Conservation (phyloP, 495 filamentous ascomycete genomes). For the Cladorrhinum samala region DNA sequence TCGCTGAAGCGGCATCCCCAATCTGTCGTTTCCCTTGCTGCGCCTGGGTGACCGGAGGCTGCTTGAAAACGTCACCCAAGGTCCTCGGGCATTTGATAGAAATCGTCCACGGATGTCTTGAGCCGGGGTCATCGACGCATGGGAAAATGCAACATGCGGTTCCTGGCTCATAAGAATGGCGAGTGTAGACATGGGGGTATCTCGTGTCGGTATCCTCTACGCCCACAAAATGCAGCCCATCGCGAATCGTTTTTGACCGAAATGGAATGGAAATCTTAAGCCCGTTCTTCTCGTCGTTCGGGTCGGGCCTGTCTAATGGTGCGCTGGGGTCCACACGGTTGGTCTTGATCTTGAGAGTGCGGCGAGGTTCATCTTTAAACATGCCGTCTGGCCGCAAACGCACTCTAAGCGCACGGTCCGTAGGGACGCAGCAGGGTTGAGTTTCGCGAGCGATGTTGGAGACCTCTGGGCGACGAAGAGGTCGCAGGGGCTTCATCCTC, state of each 20-base stretch:
- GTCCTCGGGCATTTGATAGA: conserved; percentile 79
- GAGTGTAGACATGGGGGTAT: conserved; percentile 89
- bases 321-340: conserved; percentile 24
- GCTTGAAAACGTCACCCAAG: conserved; percentile 71
- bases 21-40: conserved; percentile 30
- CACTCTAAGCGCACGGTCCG: conserved; percentile 37
- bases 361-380: conserved; percentile 28
- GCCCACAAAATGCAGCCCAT: conserved; percentile 89
- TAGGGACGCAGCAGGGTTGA: conserved; percentile 35
- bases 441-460: conserved; percentile 33
- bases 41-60: conserved; percentile 26
- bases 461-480: conserved; percentile 42
- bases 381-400: conserved; percentile 30
- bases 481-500: conserved; percentile 57
- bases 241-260: conserved; percentile 60
- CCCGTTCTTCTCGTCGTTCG: conserved; percentile 26
- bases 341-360: conserved; percentile 28
- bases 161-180: conserved; percentile 69
- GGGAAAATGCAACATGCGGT: conserved; percentile 81
- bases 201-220: conserved; percentile 66
- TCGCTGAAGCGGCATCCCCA: conserved; percentile 26
- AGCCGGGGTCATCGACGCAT: conserved; percentile 75
- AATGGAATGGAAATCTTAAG: conserved; percentile 64
- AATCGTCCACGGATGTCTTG: conserved; percentile 80
- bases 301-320: conserved; percentile 23